A percentile compares a stretch with the other conserved stretches of the same genome.
Conservation (phyloP, 73 alveolate genomes). For the Tetrahymena elliotti region DNA sequence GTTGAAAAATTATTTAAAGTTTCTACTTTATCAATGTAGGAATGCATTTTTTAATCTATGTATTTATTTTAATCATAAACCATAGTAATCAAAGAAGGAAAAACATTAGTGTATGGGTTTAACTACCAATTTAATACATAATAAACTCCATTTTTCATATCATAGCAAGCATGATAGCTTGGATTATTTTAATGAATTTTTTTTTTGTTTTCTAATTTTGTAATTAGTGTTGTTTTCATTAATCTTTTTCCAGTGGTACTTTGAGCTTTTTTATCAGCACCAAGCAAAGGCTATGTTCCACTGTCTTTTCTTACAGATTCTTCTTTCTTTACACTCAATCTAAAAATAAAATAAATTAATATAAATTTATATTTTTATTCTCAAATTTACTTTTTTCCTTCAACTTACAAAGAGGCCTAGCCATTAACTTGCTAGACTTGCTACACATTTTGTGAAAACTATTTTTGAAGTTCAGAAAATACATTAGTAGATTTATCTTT, state of each 20-base stretch:
- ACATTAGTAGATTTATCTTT: background rate
- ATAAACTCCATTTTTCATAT: background rate
- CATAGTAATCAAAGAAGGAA: slow-evolving; percentile 31
- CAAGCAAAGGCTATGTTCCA: background rate
- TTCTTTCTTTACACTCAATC: background rate
- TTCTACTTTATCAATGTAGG: background rate
- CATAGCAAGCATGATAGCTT: slow-evolving; percentile 18
- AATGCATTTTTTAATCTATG: background rate
- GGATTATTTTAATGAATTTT: slow-evolving; percentile 6
- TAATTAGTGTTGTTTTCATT: slow-evolving; percentile 17
- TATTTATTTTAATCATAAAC: slow-evolving; percentile 7
- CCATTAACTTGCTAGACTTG: background rate
- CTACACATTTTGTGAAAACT: background rate
- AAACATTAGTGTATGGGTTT: background rate
- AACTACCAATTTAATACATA: slow-evolving; percentile 9
- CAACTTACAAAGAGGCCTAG: background rate
- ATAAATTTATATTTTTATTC: too few relatives aligned
- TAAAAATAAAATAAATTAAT: background rate
- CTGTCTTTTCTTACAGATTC: background rate
- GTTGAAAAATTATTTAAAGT: background rate
- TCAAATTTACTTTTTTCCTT: background rate
- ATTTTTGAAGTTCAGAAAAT: background rate
- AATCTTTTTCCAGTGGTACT: background rate
- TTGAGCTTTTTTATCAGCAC: background rate
- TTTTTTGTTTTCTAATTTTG: background rate